These are phyloP conservation scores for Thraustotheca clavata DNA, from an alignment of 352 stramenopile species.

Conservation along the genomic window DNA sequence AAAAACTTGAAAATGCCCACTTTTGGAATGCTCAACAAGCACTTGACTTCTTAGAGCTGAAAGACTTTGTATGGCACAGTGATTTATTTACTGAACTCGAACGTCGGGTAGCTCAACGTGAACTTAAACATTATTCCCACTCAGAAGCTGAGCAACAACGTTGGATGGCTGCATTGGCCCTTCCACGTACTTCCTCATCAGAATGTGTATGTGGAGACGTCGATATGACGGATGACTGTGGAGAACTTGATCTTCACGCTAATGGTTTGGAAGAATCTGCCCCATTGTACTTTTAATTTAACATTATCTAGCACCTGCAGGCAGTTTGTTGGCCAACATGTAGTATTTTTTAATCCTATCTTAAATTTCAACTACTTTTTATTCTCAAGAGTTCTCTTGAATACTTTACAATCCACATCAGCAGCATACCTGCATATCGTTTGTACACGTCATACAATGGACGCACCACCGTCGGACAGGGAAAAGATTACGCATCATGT, in stretches of 20 bases:
- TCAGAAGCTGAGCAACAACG: background rate
- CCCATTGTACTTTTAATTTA: constrained; percentile 20
- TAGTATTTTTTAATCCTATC: constrained; percentile 16
- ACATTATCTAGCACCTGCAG: too few species aligned
- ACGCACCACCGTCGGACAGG: too few species aligned
- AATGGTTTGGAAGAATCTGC: background rate
- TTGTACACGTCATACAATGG: too few species aligned
- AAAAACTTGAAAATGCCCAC: constrained; percentile 80
- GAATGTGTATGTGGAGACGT: constrained; percentile 8
- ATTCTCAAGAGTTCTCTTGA: background rate
- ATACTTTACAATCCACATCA: too few species aligned
- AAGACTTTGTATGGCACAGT: constrained; percentile 70
- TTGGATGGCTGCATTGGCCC: background rate
- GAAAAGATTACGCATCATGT: too few species aligned
- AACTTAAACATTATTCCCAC: background rate
- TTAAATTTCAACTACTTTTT: background rate
- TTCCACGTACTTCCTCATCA: background rate
- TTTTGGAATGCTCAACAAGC: constrained; percentile 76
- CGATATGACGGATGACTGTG: constrained; percentile 2
- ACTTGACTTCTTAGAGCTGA: constrained; percentile 67
- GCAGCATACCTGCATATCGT: too few species aligned
- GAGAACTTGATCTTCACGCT: background rate
- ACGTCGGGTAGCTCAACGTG: constrained; percentile 34
- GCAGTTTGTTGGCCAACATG: too few species aligned
- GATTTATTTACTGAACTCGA: constrained; percentile 68